A percentile compares a stretch with the other conserved stretches of the same genome.
These are phyloP conservation scores for Neofusicoccum laricinum DNA, from an alignment of 2,329 filamentous ascomycete species.

Conservation along the genomic window DNA sequence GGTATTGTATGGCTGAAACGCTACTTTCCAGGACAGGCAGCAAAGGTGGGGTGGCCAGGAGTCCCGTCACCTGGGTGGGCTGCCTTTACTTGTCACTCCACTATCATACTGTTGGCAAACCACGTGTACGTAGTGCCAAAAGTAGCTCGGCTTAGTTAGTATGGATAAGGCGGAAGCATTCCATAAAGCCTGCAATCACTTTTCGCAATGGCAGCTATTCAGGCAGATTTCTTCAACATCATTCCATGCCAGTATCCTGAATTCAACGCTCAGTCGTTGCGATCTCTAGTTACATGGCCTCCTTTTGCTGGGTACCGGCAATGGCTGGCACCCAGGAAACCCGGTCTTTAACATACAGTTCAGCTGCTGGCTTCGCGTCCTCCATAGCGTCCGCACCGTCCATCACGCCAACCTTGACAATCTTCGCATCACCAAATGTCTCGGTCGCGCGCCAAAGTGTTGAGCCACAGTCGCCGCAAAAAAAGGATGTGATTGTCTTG, in stretches of 20 bases:
- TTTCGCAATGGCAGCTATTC: too few species aligned
- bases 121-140: too few species aligned
- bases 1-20: too few species aligned
- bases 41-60: too few species aligned
- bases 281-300: not conserved
- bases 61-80: too few species aligned
- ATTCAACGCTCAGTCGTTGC: not conserved
- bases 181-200: too few species aligned
- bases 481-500: constrained; percentile 53
- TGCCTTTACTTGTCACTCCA: too few species aligned
- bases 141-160: too few species aligned
- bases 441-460: not conserved
- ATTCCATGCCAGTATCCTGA: not conserved
- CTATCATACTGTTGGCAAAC: too few species aligned
- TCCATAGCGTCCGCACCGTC: constrained; percentile 18
- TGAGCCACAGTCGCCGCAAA: constrained; percentile 37
- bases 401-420: constrained; percentile 6
- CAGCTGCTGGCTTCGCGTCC: constrained; percentile 33
- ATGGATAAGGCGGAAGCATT: too few species aligned
- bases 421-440: not conserved
- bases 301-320: not conserved
- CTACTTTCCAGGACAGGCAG: too few species aligned
- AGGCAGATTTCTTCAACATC: not conserved
- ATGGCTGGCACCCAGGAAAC: constrained; percentile 38
- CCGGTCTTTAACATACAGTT: constrained; percentile 39